Conservation (phyloP, 305 asterid genomes). For the Fraxinus xanthoxyloides region DNA sequence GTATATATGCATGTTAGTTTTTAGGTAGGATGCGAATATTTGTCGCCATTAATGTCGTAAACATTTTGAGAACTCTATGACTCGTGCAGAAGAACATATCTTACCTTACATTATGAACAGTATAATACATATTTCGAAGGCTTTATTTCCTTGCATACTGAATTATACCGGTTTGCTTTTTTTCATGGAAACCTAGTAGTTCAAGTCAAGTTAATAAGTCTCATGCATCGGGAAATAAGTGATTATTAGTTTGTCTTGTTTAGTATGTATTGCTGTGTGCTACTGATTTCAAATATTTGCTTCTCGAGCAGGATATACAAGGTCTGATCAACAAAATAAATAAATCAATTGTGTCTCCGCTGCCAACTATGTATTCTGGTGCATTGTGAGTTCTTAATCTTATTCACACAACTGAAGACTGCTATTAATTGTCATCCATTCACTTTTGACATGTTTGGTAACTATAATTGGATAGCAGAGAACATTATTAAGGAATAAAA, state of each 20-base stretch:
- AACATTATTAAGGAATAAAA: neutral
- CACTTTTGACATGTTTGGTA: neutral
- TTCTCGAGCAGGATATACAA: conserved; percentile 80
- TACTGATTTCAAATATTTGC: conserved; percentile 9
- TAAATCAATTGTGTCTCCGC: conserved; percentile 84
- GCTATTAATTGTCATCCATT: neutral
- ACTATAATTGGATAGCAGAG: neutral
- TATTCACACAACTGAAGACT: neutral
- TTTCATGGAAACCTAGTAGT: neutral
- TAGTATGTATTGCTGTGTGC: neutral
- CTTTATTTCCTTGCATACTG: neutral
- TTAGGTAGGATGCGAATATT: neutral
- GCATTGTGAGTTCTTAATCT: conserved; percentile 68
- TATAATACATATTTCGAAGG: neutral
- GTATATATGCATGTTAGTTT: neutral
- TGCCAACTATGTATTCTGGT: conserved; percentile 80
- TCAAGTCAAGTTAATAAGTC: neutral
- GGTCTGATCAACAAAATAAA: conserved; percentile 93
- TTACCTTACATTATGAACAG: neutral
- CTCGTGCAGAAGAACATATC: neutral
- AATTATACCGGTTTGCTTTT: neutral
- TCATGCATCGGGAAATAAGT: neutral
- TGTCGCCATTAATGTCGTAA: neutral
- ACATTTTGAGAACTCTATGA: neutral
- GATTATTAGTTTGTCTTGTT: neutral